These are phyloP conservation scores for Waltergamsia citrina DNA, from an alignment of 2,329 filamentous ascomycete genomes.

Conservation along the genomic window DNA sequence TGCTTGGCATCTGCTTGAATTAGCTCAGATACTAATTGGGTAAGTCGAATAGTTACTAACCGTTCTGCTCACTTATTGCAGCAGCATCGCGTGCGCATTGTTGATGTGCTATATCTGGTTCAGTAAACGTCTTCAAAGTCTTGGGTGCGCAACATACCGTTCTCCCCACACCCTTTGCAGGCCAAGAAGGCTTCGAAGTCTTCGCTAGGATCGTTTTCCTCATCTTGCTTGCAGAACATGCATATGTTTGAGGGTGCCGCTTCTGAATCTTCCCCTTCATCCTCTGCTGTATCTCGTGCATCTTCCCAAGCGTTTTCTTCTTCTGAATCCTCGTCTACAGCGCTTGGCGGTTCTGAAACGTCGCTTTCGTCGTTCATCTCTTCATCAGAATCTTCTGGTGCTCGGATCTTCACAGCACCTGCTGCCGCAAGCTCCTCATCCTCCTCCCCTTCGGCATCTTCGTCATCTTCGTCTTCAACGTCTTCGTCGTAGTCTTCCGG, in stretches of 20 bases:
- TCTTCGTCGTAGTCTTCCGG: conserved; percentile 20
- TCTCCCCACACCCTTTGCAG: conserved; percentile 71
- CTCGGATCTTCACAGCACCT: conserved; percentile 46
- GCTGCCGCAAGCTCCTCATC: conserved; percentile 44
- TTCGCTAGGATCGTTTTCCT: conserved; percentile 73
- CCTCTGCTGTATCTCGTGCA: conserved; percentile 20
- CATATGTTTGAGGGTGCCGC: conserved; percentile 33
- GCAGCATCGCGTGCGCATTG: conserved; percentile 72
- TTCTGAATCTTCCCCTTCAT: conserved; percentile 49
- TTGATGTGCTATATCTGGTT: conserved; percentile 67
- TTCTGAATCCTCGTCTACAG: conserved; percentile 36
- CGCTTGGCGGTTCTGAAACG: conserved; percentile 35
- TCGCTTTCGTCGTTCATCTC: conserved; percentile 29
- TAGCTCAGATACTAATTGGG: not conserved
- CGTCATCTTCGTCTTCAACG: conserved; percentile 15
- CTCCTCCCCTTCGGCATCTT: conserved; percentile 16
- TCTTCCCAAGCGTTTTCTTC: conserved; percentile 38
- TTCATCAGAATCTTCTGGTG: conserved; percentile 29
- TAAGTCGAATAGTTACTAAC: conserved; percentile 13
- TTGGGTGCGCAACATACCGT: conserved; percentile 49
- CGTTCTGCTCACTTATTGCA: conserved; percentile 21
- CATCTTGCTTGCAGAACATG: conserved; percentile 75
- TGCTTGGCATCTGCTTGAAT: conserved; percentile 24
- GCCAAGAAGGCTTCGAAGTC: conserved; percentile 73
- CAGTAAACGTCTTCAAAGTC: conserved; percentile 17